Evolutionary conservation across 2,329 filamentous ascomycete genomes (phyloP).

Genomic region (Escovopsis weberi): DNA sequence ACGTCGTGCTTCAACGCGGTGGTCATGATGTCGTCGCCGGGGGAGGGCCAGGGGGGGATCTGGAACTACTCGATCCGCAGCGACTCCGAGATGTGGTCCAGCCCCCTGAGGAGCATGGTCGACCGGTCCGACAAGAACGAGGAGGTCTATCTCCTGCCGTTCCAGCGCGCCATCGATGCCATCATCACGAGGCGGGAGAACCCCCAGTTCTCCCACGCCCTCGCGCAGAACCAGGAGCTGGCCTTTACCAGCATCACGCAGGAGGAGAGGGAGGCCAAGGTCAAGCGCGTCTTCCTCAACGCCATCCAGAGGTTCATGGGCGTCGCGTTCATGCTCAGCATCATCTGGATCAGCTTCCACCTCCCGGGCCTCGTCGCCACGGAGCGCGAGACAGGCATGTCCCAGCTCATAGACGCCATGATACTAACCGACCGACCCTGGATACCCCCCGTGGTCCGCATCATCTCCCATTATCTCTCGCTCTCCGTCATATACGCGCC

Average conservation of each 20-base stretch:
- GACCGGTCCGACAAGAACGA: slow-evolving; percentile 54
- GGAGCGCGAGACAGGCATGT: slow-evolving; percentile 78
- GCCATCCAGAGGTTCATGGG: slow-evolving; percentile 62
- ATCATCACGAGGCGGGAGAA: slow-evolving; percentile 48
- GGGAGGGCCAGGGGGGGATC: slow-evolving; percentile 45
- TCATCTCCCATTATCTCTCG: slow-evolving; percentile 64
- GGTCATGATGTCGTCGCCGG: slow-evolving; percentile 61
- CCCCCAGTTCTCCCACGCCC: slow-evolving; percentile 20
- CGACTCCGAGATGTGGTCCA: slow-evolving; percentile 49
- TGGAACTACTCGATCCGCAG: slow-evolving; percentile 84
- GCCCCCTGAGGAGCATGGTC: slow-evolving; percentile 48
- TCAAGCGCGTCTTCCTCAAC: slow-evolving; percentile 55
- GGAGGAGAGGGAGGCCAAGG: slow-evolving; percentile 48
- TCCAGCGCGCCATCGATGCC: slow-evolving; percentile 65
- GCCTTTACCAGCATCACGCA: slow-evolving; percentile 61
- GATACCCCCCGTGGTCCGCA: slow-evolving; percentile 64
- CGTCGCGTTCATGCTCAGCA: slow-evolving; percentile 63
- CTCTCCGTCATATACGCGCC: slow-evolving; percentile 71
- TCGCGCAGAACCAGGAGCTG: slow-evolving; percentile 43
- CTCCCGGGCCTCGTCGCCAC: slow-evolving; percentile 73
- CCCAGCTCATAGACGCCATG: slow-evolving; percentile 81
- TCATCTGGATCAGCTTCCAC: slow-evolving; percentile 76
- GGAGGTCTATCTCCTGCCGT: slow-evolving; percentile 62
- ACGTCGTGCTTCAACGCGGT: slow-evolving; percentile 60
- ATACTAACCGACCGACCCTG: slow-evolving; percentile 62